phyloP scores from a whole-genome alignment of 1,284 basidiomycete genomes.

The Takashimella tepidaria region DNA sequence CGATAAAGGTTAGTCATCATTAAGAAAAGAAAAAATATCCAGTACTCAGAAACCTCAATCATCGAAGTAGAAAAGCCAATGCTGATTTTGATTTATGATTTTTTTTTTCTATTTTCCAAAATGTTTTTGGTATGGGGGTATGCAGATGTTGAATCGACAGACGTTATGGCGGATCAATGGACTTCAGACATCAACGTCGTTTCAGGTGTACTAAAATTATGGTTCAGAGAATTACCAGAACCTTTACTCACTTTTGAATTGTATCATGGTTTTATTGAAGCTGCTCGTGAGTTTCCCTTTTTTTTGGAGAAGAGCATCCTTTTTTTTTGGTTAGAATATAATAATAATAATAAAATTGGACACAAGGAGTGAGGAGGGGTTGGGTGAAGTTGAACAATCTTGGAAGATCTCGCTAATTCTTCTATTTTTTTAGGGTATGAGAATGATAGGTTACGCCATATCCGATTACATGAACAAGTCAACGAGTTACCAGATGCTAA shows the following conservation, averaged over 20 bases:
- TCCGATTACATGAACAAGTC: slow-evolving; percentile 90
- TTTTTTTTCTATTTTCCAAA: too few species aligned
- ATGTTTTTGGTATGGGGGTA: too few species aligned
- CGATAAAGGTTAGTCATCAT: slow-evolving; percentile 70
- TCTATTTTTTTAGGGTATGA: slow-evolving; percentile 84
- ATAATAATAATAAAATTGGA: too few species aligned
- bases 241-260: slow-evolving; percentile 79
- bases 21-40: too few species aligned
- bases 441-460: slow-evolving; percentile 87
- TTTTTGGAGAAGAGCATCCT: slow-evolving; percentile 4
- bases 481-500: slow-evolving; percentile 97
- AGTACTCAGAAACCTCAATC: too few species aligned
- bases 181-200: slow-evolving; percentile 93
- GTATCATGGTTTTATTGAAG: slow-evolving; percentile 90
- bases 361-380: too few species aligned
- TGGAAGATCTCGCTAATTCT: too few species aligned
- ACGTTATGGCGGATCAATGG: slow-evolving; percentile 85
- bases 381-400: too few species aligned
- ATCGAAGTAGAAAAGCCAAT: too few species aligned
- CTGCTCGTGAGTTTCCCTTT: slow-evolving; percentile 65
- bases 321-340: background rate
- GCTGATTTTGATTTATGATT: too few species aligned
- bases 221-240: slow-evolving; percentile 94
- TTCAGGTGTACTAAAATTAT: slow-evolving; percentile 86
- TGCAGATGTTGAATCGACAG: slow-evolving; percentile 74